Base-by-base conservation (phyloP, 768 basidiomycete genomes). In the Macrocybe gigantea region DNA sequence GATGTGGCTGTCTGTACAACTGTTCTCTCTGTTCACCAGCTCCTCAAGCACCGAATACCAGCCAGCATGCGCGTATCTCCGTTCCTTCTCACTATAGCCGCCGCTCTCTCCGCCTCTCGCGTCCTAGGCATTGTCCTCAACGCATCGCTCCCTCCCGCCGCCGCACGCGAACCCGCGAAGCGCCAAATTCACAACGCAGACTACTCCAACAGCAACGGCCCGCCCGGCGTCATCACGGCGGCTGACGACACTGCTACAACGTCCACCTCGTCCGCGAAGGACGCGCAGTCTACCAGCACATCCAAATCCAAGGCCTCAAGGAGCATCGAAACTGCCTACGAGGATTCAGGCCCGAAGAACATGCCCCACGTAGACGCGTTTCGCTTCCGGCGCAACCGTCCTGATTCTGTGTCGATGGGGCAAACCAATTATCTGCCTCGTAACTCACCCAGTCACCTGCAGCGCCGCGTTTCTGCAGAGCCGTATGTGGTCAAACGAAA, bases 111-210 rank as follows among this genome's bases (percentile, higher is more conserved):
- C 40, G 43, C 48, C 41, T 49, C 49, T 38, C 42, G 33, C 12
- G 13, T 11, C 40, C 8, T 45, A 15, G 5, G 14, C 34, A 12
- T 29, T n/a, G 9, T 32, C 10, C 33, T 7, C 9, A 22, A 38
- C 36, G 10, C 22, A 22, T 8, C 1, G 11, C 45, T 10, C 41
- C 22, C 39, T 32, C 38, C 15, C 38, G 30, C 48, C 31, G 44
- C 40, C 29, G 34, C 7, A 7, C 32, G 10, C 22, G 34, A 42
- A 13, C 34, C 10, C 33, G 33, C 14, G 14, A 51, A 45, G 29
- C 45, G 53, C 5, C 42, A 54, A 32, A 40, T 56, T 36, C 48
- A 45, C 30, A 45, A 47, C n/a, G 53, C 55, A 37, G 55, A 56
- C 47, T 56, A 52, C 36, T n/a, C 46, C 3, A 46, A 44, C 10